Evolutionary conservation across 371 early-diverging fungal genomes (phyloP).

Genomic region (Syncephalastrum contaminatum): DNA sequence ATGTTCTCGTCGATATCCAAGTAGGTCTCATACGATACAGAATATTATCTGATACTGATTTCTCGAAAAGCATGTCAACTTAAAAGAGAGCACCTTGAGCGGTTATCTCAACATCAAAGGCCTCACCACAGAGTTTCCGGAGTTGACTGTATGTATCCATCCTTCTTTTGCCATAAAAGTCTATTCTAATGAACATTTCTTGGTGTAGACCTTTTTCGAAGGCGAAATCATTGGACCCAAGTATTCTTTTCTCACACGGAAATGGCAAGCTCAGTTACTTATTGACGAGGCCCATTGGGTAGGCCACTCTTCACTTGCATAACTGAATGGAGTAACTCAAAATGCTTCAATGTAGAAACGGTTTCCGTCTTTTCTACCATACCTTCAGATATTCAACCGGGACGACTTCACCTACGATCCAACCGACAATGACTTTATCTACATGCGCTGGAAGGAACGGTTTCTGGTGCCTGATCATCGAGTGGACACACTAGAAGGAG

Average conservation of each 20-base stretch:
- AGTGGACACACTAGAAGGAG: conserved; percentile 82
- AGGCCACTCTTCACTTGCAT: conserved; percentile 14
- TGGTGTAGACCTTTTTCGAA: conserved; percentile 73
- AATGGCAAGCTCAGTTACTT: conserved; percentile 82
- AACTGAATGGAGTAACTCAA: not conserved
- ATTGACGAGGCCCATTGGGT: conserved; percentile 86
- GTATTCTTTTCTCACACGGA: conserved; percentile 77
- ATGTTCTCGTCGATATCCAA: conserved; percentile 71
- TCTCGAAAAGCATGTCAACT: conserved; percentile 69
- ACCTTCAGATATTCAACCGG: conserved; percentile 62
- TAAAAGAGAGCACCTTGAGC: conserved; percentile 62
- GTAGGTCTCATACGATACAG: conserved; percentile 23
- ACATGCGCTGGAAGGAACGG: conserved; percentile 98
- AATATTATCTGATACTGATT: too few species aligned
- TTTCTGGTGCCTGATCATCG: conserved; percentile 95
- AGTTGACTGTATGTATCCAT: conserved; percentile 35
- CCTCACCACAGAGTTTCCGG: conserved; percentile 67
- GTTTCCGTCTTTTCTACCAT: conserved; percentile 68
- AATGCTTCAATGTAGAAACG: conserved; percentile 33
- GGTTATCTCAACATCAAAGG: conserved; percentile 77
- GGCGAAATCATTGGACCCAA: conserved; percentile 82
- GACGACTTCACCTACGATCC: conserved; percentile 73
- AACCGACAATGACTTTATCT: conserved; percentile 71
- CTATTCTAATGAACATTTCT: not conserved
- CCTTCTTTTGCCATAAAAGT: not conserved